Evolutionary conservation across 768 basidiomycete genomes (phyloP), one percentile per base, ranked within the genome.

Genomic region (Naganishia onofrii): DNA sequence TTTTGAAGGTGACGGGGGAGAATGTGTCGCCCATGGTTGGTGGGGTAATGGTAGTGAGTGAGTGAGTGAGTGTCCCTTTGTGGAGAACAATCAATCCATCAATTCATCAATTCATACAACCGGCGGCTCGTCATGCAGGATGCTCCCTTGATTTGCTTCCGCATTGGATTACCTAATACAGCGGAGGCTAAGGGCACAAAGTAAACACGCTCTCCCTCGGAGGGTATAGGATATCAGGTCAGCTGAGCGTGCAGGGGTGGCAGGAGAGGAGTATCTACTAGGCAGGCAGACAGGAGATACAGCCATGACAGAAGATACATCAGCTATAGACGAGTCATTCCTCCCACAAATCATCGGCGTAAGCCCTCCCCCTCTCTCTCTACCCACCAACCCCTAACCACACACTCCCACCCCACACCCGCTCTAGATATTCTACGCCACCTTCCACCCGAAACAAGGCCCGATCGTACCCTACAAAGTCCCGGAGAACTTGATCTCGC

Each of bases 401-500:
- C 51, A 28, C 23, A 10, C 21, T n/a, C n/a, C 23, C 42, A 36
- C 34, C 34, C 34, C 6, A 12, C 6, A 5, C 4, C 34, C 34
- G 34, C 46, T 28, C 28, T 52, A 80, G 79, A 76, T 95, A 17
- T 97, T 98, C 83, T 97, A 96, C 77, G 89, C 94, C 3, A 88
- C 90, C 17, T 98, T 99, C 79, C 92, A 98, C 81, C 85, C 89
- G 44, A 83, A 82, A 6, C 87, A 89, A 67, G 95, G 96, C 1
- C 91, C 93, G 2, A 91, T 91, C 76, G 90, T 98, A 55, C 88
- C 92, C 5, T 90, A 90, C 76, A 94, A 98, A 82, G 93, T 96
- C 8, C 95, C 95, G 0, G 95, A 96, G 78, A 91, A 88, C 53
- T 87, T 93, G 63, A 91, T 95, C 72, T 85, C 88, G 78, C 19